Evolutionary conservation across 2,329 filamentous ascomycete genomes (phyloP), one percentile per base, ranked within the genome.

Genomic region (Peltaster fructicola): DNA sequence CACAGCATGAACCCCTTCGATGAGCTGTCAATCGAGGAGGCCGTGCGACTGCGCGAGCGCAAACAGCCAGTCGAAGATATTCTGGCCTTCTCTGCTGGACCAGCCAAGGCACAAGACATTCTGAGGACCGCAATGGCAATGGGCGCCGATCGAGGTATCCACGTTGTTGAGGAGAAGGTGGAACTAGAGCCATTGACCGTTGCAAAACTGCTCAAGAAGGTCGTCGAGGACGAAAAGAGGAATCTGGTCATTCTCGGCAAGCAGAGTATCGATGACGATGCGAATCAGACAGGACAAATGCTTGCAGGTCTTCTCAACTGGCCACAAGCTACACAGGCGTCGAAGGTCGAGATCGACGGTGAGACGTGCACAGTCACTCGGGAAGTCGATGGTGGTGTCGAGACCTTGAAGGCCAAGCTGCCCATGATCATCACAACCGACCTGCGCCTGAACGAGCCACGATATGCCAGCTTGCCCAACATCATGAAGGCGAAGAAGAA

Each of bases 401-500:
- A 95, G 65, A 93, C 84, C 34, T 60, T 98, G 27, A 66, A 65
- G 51, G 73, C 79, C 1, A 79, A 76, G 60, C 56, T 98, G 53
- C 88, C 88, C 0, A 73, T 95, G 72, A 61, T 98, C 25, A 78
- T 98, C 41, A 98, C 88, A 33, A 92, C 88, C 33, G 88, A 98
- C 60, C 53, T 98, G 57, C 62, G 88, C 25, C 59, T 98, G 51
- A 98, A 98, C 48, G 81, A 90, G 67, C 88, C 88, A 31, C 64
- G 88, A 36, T 98, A 92, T 52, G 88, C 85, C 12, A 92, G 72
- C 54, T 53, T 98, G 67, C 85, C 84, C 24, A 95, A 95, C 51
- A 95, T 98, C 38, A 98, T 98, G 88, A 98, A 95, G 74, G 88
- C 88, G 26, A 98, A 98, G 77, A 98, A 95, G 78, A 98, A 98